These are phyloP conservation scores for Mortierella sp. DNA, from an alignment of 371 early-diverging fungal genomes.

Conservation along the genomic window DNA sequence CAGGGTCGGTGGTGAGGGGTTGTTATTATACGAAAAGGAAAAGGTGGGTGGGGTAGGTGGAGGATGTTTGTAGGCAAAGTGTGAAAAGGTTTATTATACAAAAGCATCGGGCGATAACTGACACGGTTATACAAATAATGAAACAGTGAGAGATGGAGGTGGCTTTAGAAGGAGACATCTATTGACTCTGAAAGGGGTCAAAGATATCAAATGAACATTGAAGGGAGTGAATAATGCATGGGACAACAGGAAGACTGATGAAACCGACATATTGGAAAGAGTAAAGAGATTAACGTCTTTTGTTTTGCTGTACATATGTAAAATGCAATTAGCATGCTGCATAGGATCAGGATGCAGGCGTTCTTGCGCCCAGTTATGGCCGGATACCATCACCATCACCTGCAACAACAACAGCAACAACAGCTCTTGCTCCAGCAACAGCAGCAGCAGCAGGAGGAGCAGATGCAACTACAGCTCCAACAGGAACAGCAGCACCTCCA, in stretches of 20 bases:
- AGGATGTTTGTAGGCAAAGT: no score
- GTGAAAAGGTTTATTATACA: no score
- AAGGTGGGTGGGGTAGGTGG: background rate
- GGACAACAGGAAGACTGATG: no score
- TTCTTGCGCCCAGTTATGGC: constrained; percentile 30
- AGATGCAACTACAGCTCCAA: background rate
- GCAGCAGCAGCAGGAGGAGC: background rate
- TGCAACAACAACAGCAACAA: background rate
- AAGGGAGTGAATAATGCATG: no score
- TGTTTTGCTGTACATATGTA: background rate
- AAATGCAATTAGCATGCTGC: constrained; percentile 37
- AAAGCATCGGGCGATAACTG: no score
- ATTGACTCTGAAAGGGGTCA: no score
- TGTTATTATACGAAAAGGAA: no score
- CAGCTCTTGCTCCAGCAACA: background rate
- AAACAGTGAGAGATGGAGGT: no score
- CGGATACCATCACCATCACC: constrained; percentile 22
- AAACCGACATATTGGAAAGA: no score
- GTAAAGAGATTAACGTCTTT: background rate
- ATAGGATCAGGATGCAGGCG: constrained; percentile 43
- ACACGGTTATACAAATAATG: no score
- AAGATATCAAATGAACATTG: no score
- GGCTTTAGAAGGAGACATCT: no score
- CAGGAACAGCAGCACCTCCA: constrained; percentile 20
- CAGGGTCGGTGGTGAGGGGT: background rate